Evolutionary conservation across 805 yeast genomes (phyloP), one percentile per base, ranked within the genome.

Genomic region (Kodamaea sagamina): DNA sequence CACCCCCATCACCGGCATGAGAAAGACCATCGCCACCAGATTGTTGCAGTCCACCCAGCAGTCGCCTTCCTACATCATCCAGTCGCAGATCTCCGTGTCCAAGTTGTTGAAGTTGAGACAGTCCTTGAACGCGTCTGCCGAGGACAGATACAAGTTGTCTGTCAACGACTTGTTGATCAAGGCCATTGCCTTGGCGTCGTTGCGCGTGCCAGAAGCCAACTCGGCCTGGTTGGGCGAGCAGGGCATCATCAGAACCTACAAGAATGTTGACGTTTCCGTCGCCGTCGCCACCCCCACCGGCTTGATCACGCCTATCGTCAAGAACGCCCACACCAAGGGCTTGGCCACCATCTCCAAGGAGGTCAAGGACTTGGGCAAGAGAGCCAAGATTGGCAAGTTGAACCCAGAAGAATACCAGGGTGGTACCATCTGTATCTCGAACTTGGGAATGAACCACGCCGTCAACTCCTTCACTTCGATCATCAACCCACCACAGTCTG

Each of bases 241-340:
- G 72, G 89, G 89, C 53, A 84, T 92, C 59, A 88, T 93, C 55
- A 87, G 99, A 75, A 90, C 86, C 72, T 93, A 81, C 79, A 74
- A 77, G 60, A 84, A 81, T 58, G 98, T 92, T 43, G 99, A 93
- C 62, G 95, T 93, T 44, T 89, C 98, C 17, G 97, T 92, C 48
- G 99, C 99, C 31, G 99, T 93, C 51, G 93, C 99, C 48, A 93
- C 99, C 13, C 97, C 98, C 65, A 81, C 95, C 40, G 99, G 99
- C 40, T 78, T 93, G 55, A 84, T 93, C 66, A 93, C 99, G 41
- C 99, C 99, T 54, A 92, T 93, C 58, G 90, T 93, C 54, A 83
- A 81, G 68, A 77, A 84, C 61, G 97, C 96, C 35, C 86, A 93
- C 62, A 55, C 84, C 46, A 88, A 85, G 77, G 99, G 99, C 32